phyloP scores from a whole-genome alignment of 257 asterid species.

The Petunia axillaris region DNA sequence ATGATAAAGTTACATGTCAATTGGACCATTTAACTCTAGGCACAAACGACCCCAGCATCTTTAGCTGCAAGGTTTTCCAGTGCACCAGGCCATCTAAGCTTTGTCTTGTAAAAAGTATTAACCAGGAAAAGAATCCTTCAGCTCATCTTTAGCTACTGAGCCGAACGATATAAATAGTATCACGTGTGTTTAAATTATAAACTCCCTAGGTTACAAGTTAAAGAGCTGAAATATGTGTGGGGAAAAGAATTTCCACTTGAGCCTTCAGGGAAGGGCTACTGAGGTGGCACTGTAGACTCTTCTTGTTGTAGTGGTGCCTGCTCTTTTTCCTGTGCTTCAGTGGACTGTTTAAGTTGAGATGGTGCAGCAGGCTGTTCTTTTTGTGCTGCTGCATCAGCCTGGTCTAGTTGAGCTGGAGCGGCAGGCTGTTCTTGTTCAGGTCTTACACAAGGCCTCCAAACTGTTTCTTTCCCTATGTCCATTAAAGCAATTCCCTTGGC shows the following conservation, averaged over 20 bases:
- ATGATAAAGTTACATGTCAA: constrained; percentile 7
- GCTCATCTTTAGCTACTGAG: constrained; percentile 14
- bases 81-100: neutral
- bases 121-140: neutral
- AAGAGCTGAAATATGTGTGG: neutral
- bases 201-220: constrained; percentile 3
- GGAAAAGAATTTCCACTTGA: neutral
- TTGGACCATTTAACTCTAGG: neutral
- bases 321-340: constrained; percentile 20
- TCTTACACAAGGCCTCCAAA: constrained; percentile 86
- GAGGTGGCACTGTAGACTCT: constrained; percentile 21
- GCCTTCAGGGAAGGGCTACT: neutral
- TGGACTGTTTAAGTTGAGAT: constrained; percentile 20
- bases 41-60: neutral
- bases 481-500: constrained; percentile 73
- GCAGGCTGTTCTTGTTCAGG: constrained; percentile 39
- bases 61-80: neutral
- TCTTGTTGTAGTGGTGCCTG: constrained; percentile 1
- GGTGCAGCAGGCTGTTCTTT: constrained; percentile 15
- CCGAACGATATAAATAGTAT: neutral
- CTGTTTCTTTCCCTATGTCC: constrained; percentile 80
- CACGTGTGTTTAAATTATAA: neutral
- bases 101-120: neutral
- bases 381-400: constrained; percentile 19
- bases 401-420: constrained; percentile 24